Evolutionary conservation across 228 moss, liverwort and hornwort genomes (phyloP).

Genomic region (Sphagnum magellanicum): DNA sequence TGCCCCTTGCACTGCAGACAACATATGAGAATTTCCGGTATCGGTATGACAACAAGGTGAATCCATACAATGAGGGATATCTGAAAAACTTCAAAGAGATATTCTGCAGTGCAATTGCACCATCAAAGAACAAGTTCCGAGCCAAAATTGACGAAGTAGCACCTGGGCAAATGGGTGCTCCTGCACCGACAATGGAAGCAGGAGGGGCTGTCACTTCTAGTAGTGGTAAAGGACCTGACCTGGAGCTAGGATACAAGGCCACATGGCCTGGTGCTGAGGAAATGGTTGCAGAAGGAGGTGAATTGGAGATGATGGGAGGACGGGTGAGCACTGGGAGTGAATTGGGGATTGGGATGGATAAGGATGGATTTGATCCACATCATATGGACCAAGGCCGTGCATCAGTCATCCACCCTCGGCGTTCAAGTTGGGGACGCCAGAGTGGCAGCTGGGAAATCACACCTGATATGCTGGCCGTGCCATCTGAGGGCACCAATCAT

Average conservation of each 20-base stretch:
- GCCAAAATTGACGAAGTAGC: constrained; percentile 43
- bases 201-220: constrained; percentile 25
- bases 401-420: constrained; percentile 50
- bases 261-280: constrained; percentile 49
- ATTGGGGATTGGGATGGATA: constrained; percentile 62
- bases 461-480: constrained; percentile 72
- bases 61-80: constrained; percentile 78
- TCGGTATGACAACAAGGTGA: constrained; percentile 92
- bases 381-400: constrained; percentile 53
- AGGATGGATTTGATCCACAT: constrained; percentile 75
- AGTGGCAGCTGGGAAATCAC: constrained; percentile 99
- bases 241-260: constrained; percentile 50
- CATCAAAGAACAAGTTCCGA: constrained; percentile 82
- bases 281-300: constrained; percentile 45
- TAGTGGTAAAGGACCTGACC: constrained; percentile 4
- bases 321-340: constrained; percentile 93
- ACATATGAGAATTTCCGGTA: constrained; percentile 98
- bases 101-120: constrained; percentile 59
- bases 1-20: constrained; percentile 28
- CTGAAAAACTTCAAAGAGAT: constrained; percentile 76
- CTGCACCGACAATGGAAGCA: constrained; percentile 25
- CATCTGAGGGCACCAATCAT: constrained; percentile 55
- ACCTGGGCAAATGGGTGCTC: constrained; percentile 36
- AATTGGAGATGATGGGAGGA: constrained; percentile 82
- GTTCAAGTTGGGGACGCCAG: constrained; percentile 87